Evolutionary conservation across 805 yeast species (phyloP).

Genomic region (Starmera quercuum): DNA sequence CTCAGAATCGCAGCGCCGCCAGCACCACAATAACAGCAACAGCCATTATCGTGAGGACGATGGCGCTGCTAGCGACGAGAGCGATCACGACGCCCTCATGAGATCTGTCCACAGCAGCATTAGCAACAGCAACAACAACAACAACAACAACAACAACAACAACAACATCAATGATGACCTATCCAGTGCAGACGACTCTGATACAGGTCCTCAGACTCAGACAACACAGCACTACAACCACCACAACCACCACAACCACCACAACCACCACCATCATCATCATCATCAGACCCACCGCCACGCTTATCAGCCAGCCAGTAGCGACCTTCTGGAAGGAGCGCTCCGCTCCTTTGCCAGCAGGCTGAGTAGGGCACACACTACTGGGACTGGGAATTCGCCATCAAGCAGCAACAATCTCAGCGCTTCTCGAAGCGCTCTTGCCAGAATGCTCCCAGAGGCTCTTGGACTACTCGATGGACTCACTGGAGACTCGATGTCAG

Average conservation of each 20-base stretch:
- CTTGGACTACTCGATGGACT: slow-evolving; percentile 23
- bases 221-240: too few species aligned
- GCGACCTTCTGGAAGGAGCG: slow-evolving; percentile 18
- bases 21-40: slow-evolving; percentile 6
- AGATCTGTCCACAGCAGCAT: slow-evolving; percentile 16
- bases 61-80: slow-evolving; percentile 19
- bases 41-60: slow-evolving; percentile 3
- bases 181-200: too few species aligned
- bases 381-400: slow-evolving; percentile 8
- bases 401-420: slow-evolving; percentile 1
- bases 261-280: too few species aligned
- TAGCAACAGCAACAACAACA: slow-evolving; percentile 15
- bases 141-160: too few species aligned
- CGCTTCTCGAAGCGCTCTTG: slow-evolving; percentile 9
- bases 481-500: slow-evolving; percentile 10
- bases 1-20: slow-evolving; percentile 17
- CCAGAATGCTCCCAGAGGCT: slow-evolving; percentile 32
- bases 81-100: slow-evolving; percentile 15
- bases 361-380: slow-evolving; percentile 16
- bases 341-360: slow-evolving; percentile 18
- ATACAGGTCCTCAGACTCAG: too few species aligned
- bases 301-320: slow-evolving; percentile 1
- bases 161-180: too few species aligned
- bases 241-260: too few species aligned
- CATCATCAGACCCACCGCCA: slow-evolving; percentile 6